These are phyloP conservation scores for Hansfordia pulvinata DNA, from an alignment of 2,329 filamentous ascomycete species.

Conservation along the genomic window DNA sequence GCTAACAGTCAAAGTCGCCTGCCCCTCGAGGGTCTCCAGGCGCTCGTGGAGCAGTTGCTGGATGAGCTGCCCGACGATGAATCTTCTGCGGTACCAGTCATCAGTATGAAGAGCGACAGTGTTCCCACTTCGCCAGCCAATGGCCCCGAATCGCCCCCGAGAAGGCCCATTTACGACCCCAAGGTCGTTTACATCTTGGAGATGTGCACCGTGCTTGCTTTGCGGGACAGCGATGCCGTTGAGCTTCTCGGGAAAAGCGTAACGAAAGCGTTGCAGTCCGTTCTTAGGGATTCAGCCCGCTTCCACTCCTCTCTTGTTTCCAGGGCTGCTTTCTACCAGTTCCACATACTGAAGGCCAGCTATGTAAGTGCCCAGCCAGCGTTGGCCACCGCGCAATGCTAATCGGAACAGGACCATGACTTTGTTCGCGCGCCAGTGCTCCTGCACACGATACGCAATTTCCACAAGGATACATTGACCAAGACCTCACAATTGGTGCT, in stretches of 20 bases:
- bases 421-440: constrained; percentile 87
- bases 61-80: constrained; percentile 77
- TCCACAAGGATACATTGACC: constrained; percentile 64
- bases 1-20: constrained; percentile 34
- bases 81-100: constrained; percentile 56
- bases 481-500: constrained; percentile 65
- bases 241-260: constrained; percentile 64
- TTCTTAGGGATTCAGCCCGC: constrained; percentile 66
- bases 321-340: constrained; percentile 73
- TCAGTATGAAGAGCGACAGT: constrained; percentile 79
- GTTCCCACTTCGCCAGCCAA: constrained; percentile 48
- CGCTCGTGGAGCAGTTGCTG: constrained; percentile 60
- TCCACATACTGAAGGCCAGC: constrained; percentile 68
- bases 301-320: constrained; percentile 77
- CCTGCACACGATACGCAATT: constrained; percentile 79
- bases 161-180: constrained; percentile 64
- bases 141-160: constrained; percentile 37
- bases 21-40: constrained; percentile 41
- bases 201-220: constrained; percentile 68
- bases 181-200: constrained; percentile 84
- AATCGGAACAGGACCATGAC: constrained; percentile 78
- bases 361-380: constrained; percentile 51
- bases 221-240: constrained; percentile 63
- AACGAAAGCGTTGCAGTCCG: constrained; percentile 64
- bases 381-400: too few species aligned